Evolutionary conservation across 2,329 filamentous ascomycete species (phyloP), one percentile per base, ranked within the genome.

Genomic region (Ilyonectria sp.): DNA sequence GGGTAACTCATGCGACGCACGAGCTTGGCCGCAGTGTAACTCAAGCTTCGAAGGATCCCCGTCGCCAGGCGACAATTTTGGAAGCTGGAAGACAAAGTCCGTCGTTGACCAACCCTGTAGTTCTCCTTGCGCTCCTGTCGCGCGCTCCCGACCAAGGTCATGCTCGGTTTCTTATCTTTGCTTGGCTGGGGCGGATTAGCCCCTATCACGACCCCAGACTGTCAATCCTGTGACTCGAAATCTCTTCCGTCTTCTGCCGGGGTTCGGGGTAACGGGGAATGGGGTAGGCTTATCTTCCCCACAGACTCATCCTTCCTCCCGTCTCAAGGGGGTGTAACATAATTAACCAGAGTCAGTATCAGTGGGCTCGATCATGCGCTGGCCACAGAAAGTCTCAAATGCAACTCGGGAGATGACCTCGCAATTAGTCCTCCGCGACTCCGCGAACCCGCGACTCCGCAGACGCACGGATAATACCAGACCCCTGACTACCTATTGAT

Each of bases 251-350:
- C 63, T 54, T 67, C 50, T 65, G 43, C 69, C 62, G 60, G 69
- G 62, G 67, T 64, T 60, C 63, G 60, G 61, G 63, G 65, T 64
- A 57, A 64, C 59, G 65, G 67, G 67, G 54, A 55, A 73, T 61
- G 74, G 72, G 74, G 72, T 75, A 71, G 71, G 60, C 71, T 67
- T 65, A 65, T 68, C 70, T 75, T 74, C 74, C 72, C 74, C 74
- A 74, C 74, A 76, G 55, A 65, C 69, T 71, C 49, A 60, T 69
- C 63, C 50, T 61, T 37, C 37, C 60, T 56, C 58, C 44, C 29
- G 46, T 61, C 53, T 58, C 46, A 61, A 63, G 60, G 59, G 64
- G 64, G 43, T 44, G 29, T 11, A 21, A 33, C 47, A 35, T 55
- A 55, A 61, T 54, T 61, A 61, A 19, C 53, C 52, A 37, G 44